Percentiles rank a stretch among this genome's conserved stretches.
These are phyloP conservation scores for Starmerella vaccinii DNA, from an alignment of 805 yeast genomes.

Conservation along the genomic window DNA sequence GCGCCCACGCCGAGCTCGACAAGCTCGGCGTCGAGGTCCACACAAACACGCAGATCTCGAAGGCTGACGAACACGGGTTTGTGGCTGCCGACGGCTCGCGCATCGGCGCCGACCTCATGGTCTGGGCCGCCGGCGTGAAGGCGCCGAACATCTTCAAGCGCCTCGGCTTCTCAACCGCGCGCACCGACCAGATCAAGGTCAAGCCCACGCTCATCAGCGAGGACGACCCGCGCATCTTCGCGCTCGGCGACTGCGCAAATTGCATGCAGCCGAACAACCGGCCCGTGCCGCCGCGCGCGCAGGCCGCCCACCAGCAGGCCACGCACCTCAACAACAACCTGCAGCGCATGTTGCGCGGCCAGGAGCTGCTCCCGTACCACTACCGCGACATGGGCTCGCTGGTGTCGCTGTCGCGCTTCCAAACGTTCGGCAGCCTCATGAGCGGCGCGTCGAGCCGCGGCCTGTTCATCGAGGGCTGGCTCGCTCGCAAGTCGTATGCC, in stretches of 20 bases:
- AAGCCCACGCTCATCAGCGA: slow-evolving; percentile 1
- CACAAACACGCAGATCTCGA: not conserved
- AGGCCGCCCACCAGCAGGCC: slow-evolving; percentile 5
- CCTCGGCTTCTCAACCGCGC: not conserved
- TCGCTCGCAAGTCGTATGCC: slow-evolving; percentile 3
- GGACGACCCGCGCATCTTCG: slow-evolving; percentile 4
- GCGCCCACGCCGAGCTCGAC: slow-evolving; percentile 2
- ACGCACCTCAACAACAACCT: not conserved
- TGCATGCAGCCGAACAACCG: not conserved
- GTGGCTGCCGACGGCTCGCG: not conserved
- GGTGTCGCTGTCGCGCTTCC: not conserved
- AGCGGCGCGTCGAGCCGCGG: slow-evolving; percentile 4
- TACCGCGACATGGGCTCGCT: slow-evolving; percentile 4
- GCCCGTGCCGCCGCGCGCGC: slow-evolving; percentile 3
- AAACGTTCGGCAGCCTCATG: slow-evolving; percentile 3
- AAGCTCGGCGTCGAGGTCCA: slow-evolving; percentile 4
- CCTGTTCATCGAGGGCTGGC: slow-evolving; percentile 3
- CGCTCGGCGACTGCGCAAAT: slow-evolving; percentile 5
- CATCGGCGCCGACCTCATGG: slow-evolving; percentile 1
- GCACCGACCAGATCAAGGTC: not conserved
- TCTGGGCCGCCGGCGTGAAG: slow-evolving; percentile 5
- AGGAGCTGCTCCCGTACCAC: slow-evolving; percentile 1
- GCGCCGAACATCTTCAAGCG: slow-evolving; percentile 5
- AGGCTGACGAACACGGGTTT: not conserved
- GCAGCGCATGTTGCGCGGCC: not conserved